A percentile compares a stretch with the other conserved stretches of the same genome.
These are phyloP conservation scores for Dicorynia guianensis DNA, from an alignment of 306 rosid species.

Conservation along the genomic window DNA sequence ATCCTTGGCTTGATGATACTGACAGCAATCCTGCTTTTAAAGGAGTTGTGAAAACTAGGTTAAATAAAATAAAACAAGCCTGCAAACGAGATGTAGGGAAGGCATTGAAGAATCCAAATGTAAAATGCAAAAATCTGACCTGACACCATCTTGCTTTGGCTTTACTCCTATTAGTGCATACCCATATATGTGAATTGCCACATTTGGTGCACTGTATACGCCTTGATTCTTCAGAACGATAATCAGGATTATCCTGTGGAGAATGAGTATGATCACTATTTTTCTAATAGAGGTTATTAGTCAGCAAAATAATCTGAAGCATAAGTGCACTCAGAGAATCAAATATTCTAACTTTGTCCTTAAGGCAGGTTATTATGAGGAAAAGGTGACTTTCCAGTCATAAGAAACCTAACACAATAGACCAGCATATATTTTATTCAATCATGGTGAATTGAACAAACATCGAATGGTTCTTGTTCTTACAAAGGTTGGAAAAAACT, in stretches of 20 bases:
- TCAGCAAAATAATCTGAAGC: slow-evolving; percentile 16
- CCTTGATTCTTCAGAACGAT: slow-evolving; percentile 87
- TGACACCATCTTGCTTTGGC: slow-evolving; percentile 99
- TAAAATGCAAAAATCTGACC: slow-evolving; percentile 57
- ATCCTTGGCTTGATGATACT: slow-evolving; percentile 98
- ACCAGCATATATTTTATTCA: neutral
- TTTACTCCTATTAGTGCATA: slow-evolving; percentile 92
- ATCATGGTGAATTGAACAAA: neutral
- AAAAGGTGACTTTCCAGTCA: slow-evolving; percentile 19
- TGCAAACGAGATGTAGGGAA: slow-evolving; percentile 22
- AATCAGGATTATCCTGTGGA: slow-evolving; percentile 72
- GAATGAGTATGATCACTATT: slow-evolving; percentile 36
- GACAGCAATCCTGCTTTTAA: slow-evolving; percentile 86
- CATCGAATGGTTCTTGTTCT: neutral
- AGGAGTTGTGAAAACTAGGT: slow-evolving; percentile 36
- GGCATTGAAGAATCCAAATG: neutral
- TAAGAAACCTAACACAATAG: neutral
- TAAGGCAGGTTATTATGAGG: neutral
- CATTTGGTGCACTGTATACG: slow-evolving; percentile 97
- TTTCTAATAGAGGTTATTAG: slow-evolving; percentile 14
- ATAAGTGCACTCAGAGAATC: neutral
- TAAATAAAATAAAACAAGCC: slow-evolving; percentile 1
- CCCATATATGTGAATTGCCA: slow-evolving; percentile 96
- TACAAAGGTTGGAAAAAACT: no score
- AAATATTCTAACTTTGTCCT: neutral